Evolutionary conservation across 2,329 filamentous ascomycete species (phyloP).

Genomic region (Sporothrix sp.): DNA sequence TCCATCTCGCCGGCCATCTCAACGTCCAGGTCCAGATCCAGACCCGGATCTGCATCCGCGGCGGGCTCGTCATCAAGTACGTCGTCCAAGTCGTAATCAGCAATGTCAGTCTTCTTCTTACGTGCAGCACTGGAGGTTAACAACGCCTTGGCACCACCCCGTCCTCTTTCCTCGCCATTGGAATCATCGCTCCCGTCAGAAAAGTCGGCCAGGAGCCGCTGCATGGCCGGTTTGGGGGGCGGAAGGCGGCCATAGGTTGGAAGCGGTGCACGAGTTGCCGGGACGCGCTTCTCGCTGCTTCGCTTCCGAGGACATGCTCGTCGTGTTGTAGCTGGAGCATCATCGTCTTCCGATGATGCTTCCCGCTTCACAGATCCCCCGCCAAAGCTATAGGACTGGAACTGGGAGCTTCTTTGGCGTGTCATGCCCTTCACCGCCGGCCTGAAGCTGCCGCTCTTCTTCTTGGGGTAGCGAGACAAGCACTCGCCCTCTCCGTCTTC

Average conservation of each 20-base stretch:
- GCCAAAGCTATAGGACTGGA: conserved; percentile 15
- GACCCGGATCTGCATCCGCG: neutral
- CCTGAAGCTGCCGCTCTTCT: conserved; percentile 10
- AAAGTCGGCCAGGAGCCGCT: neutral
- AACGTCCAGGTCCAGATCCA: neutral
- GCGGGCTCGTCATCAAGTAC: neutral
- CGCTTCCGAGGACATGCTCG: neutral
- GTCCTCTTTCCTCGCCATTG: neutral
- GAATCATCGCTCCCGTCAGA: neutral
- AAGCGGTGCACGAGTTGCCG: conserved; percentile 1
- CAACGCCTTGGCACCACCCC: too few species aligned
- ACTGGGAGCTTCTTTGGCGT: conserved; percentile 16
- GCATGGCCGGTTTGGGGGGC: neutral
- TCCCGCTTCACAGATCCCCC: neutral
- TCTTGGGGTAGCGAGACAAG: neutral
- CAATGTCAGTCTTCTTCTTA: neutral
- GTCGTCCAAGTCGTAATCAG: neutral
- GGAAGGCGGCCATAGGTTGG: neutral
- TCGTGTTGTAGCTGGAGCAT: neutral
- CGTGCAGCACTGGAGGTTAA: neutral
- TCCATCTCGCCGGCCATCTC: neutral
- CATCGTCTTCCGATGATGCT: neutral
- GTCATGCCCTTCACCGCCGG: conserved; percentile 17
- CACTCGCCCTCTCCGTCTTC: conserved; percentile 15
- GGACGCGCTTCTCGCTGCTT: neutral